Evolutionary conservation across 2,329 filamentous ascomycete species (phyloP).

Genomic region (Colletotrichum paranaense): DNA sequence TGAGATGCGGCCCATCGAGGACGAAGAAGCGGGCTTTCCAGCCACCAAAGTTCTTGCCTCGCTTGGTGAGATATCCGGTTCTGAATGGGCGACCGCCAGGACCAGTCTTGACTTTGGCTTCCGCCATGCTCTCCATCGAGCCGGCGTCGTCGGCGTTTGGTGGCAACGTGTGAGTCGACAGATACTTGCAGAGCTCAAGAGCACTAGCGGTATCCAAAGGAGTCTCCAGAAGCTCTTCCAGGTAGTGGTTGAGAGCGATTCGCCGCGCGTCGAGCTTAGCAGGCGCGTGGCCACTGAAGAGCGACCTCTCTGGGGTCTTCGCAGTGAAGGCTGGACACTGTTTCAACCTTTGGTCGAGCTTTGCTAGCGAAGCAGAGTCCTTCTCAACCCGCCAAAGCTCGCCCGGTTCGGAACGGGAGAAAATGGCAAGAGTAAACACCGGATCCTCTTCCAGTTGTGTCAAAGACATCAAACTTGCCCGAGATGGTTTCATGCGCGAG

Average conservation of each 20-base stretch:
- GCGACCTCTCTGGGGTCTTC: conserved; percentile 82
- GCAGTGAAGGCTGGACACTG: conserved; percentile 78
- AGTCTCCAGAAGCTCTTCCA: conserved; percentile 86
- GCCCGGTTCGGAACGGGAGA: conserved; percentile 77
- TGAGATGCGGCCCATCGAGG: conserved; percentile 72
- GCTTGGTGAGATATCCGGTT: conserved; percentile 94
- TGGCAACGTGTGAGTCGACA: conserved; percentile 76
- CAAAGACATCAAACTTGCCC: conserved; percentile 83
- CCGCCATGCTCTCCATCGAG: conserved; percentile 43
- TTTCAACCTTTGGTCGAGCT: conserved; percentile 84
- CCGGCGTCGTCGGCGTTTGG: conserved; percentile 69
- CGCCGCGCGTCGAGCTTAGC: conserved; percentile 92
- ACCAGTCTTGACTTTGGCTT: conserved; percentile 58
- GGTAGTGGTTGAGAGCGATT: conserved; percentile 82
- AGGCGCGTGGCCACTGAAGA: conserved; percentile 94
- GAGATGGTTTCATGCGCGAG: conserved; percentile 92
- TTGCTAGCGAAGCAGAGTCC: conserved; percentile 82
- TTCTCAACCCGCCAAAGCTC: conserved; percentile 98
- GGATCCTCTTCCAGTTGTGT: conserved; percentile 90
- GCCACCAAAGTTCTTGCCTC: conserved; percentile 97
- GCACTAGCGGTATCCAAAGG: conserved; percentile 82
- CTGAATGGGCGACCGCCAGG: conserved; percentile 77
- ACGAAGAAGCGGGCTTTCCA: conserved; percentile 88
- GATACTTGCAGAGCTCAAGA: conserved; percentile 85
- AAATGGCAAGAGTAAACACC: conserved; percentile 90